phyloP scores from a whole-genome alignment of 306 rosid species.

The Quercus mongolica region DNA sequence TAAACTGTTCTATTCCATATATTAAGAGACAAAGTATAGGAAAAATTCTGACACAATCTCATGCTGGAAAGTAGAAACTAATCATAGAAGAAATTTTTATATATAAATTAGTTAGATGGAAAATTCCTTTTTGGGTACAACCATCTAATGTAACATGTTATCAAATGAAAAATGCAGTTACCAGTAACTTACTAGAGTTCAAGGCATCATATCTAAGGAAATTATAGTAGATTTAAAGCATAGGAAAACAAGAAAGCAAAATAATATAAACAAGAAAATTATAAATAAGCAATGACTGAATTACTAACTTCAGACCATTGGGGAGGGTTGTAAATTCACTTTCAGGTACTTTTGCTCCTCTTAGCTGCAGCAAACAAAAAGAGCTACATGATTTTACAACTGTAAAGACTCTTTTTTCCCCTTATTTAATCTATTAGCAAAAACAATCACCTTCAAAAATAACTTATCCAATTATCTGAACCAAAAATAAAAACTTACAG shows the following conservation, averaged over 20 bases:
- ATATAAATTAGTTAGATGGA: not conserved
- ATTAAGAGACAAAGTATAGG: not conserved
- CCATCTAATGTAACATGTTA: not conserved
- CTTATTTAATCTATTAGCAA: not conserved
- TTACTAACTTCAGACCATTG: conserved; percentile 85
- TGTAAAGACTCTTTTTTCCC: not conserved
- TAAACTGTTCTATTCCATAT: not conserved
- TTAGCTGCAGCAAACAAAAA: conserved; percentile 41
- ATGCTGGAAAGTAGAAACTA: not conserved
- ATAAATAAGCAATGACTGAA: conserved; percentile 1
- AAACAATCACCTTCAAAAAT: not conserved
- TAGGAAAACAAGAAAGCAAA: conserved; percentile 7
- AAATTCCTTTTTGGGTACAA: not conserved
- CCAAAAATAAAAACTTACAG: conserved; percentile 33
- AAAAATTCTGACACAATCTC: not conserved
- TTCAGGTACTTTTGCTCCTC: conserved; percentile 83
- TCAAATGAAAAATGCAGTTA: not conserved
- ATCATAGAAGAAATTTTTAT: not conserved
- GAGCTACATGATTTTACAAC: not conserved
- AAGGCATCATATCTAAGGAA: not conserved
- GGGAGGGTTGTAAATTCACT: conserved; percentile 83
- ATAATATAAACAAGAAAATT: not conserved
- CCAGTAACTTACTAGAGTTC: conserved; percentile 1
- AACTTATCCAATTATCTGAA: not conserved
- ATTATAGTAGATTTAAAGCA: not conserved